Percentiles rank a stretch among this genome's conserved stretches.
Evolutionary conservation across 352 stramenopile genomes (phyloP).

Genomic region (Globisporangium acanthophoron): DNA sequence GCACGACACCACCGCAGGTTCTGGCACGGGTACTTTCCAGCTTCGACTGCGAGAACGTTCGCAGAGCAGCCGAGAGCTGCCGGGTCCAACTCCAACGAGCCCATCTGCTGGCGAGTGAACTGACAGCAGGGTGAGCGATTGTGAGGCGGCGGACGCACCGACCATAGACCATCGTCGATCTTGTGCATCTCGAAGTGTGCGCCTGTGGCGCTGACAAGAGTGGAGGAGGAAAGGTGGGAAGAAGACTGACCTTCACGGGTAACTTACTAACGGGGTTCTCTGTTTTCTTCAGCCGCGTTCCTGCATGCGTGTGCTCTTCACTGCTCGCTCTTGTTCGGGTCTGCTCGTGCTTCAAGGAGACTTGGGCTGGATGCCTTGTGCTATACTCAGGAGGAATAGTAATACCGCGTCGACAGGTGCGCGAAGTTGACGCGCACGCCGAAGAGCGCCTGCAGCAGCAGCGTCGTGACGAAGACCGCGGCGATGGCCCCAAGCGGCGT

Average conservation of each 20-base stretch:
- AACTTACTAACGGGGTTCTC: background rate
- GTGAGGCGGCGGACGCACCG: background rate
- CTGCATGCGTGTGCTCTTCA: background rate
- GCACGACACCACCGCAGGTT: conserved; percentile 2
- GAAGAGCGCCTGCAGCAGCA: conserved; percentile 72
- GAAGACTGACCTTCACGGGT: background rate
- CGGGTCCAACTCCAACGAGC: background rate
- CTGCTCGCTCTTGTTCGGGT: background rate
- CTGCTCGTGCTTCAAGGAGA: background rate
- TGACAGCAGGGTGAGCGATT: background rate
- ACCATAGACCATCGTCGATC: background rate
- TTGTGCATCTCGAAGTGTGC: too few species aligned
- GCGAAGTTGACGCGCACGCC: conserved; percentile 63
- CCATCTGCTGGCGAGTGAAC: background rate
- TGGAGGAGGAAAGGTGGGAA: background rate
- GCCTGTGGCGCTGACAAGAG: too few species aligned
- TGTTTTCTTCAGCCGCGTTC: background rate
- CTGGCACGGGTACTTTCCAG: conserved; percentile 6
- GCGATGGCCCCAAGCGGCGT: conserved; percentile 77
- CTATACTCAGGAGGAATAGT: conserved; percentile 49
- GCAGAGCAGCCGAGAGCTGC: conserved; percentile 21
- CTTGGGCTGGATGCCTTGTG: background rate
- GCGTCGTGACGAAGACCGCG: conserved; percentile 72
- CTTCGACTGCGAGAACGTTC: conserved; percentile 29
- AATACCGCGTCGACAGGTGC: conserved; percentile 74